Evolutionary conservation across 768 basidiomycete genomes (phyloP).

Genomic region (Boletus subparvulus): DNA sequence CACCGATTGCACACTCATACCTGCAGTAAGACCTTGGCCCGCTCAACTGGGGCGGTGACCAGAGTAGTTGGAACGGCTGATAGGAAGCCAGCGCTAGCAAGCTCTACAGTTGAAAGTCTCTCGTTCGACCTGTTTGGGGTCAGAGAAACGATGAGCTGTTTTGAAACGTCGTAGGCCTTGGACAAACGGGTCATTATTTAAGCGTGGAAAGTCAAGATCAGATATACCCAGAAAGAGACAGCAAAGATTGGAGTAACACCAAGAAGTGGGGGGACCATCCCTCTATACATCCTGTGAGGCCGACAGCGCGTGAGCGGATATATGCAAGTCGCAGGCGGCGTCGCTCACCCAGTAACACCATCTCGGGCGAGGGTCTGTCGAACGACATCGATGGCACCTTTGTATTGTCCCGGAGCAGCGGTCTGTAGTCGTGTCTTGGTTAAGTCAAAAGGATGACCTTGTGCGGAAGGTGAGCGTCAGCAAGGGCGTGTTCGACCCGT

Average conservation of each 20-base stretch:
- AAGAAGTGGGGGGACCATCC: constrained; percentile 89
- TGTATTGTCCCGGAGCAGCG: constrained; percentile 84
- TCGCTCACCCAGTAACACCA: constrained; percentile 80
- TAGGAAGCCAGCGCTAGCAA: constrained; percentile 91
- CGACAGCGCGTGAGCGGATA: not conserved
- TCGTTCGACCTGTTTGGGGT: constrained; percentile 77
- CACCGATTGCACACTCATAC: constrained; percentile 36
- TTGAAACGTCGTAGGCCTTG: constrained; percentile 92
- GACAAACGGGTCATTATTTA: constrained; percentile 9
- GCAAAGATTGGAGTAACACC: constrained; percentile 99
- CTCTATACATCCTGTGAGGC: constrained; percentile 72
- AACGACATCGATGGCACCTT: constrained; percentile 90
- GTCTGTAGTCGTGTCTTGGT: constrained; percentile 97
- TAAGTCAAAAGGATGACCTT: constrained; percentile 97
- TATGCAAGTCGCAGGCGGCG: not conserved
- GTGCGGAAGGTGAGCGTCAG: constrained; percentile 10
- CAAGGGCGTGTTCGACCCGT: not conserved
- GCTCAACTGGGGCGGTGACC: constrained; percentile 93
- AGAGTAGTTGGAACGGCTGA: constrained; percentile 91
- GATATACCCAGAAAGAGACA: constrained; percentile 88
- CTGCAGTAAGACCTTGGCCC: constrained; percentile 95
- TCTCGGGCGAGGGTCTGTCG: constrained; percentile 88
- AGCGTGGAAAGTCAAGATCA: not conserved
- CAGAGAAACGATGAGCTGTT: constrained; percentile 71
- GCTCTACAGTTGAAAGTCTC: constrained; percentile 67